Evolutionary conservation across 352 stramenopile species (phyloP), one percentile per base, ranked within the genome.

Genomic region (Peronospora destructor): DNA sequence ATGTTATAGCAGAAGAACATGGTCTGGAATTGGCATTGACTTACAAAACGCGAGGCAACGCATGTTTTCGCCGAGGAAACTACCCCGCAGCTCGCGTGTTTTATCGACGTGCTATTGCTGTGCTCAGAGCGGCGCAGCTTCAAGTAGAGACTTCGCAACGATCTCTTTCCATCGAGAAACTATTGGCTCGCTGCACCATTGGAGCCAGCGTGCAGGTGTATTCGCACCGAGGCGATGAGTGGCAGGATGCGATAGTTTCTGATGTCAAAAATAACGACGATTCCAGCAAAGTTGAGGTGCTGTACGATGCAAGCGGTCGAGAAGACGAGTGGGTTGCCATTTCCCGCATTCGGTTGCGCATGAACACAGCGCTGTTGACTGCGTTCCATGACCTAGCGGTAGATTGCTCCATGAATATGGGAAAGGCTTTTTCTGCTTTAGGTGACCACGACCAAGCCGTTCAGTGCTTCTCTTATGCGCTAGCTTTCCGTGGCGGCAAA

Each of bases 401-500:
- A 11, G 71, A 87, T 62, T 86, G 79, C 42, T 76, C 59, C 1
- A 88, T 92, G 82, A 92, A 92, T 49, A 85, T 87, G 69, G 82
- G 75, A 25, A 91, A 89, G 57, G 68, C 73, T 6, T 73, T 83
- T 32, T 50, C 66, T 41, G 71, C 73, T 39, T 46, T 92, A 16
- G 49, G 64, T 28, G 68, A 87, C 49, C 51, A 87, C 19, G 64
- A 82, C 6, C 61, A 66, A 39, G 71, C 79, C 1, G 56, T 82
- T 10, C 59, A 86, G 45, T 84, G 75, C 32, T 87, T 86, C 50
- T 64, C 66, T 7, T 61, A 82, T 26, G 82, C 64, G 1, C 51
- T 92, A 13, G 32, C 56, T 6, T 23, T 76, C 13, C 53, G 57
- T 34, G 58, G 73, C 4, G 54, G 66, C 13, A 64, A 71, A 10